Evolutionary conservation across 2,329 filamentous ascomycete genomes (phyloP).

Genomic region (Fusarium phyllophilum): DNA sequence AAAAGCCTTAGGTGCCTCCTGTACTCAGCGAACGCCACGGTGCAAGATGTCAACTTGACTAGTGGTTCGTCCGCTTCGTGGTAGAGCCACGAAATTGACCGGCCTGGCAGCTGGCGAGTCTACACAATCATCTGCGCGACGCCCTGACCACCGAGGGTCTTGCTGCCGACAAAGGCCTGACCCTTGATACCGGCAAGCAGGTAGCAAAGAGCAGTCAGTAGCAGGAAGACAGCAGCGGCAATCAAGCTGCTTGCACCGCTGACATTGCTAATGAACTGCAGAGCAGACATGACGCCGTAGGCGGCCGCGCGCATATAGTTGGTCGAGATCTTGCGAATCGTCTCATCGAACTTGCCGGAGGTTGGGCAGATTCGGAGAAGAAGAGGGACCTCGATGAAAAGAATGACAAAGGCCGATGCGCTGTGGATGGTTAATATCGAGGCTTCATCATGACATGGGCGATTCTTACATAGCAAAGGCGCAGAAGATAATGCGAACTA

Average conservation of each 20-base stretch:
- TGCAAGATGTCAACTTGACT: not conserved
- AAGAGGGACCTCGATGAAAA: conserved; percentile 91
- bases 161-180: conserved; percentile 89
- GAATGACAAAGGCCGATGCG: conserved; percentile 75
- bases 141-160: conserved; percentile 92
- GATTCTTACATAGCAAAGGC: conserved; percentile 63
- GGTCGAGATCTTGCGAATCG: conserved; percentile 91
- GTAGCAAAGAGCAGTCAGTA: conserved; percentile 84
- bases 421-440: conserved; percentile 54
- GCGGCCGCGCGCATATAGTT: conserved; percentile 96
- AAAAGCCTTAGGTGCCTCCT: not conserved
- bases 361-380: conserved; percentile 98
- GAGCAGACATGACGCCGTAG: conserved; percentile 80
- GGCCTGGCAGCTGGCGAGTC: conserved; percentile 29
- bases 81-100: not conserved
- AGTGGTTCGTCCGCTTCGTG: not conserved
- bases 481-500: conserved; percentile 62
- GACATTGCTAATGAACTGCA: conserved; percentile 87
- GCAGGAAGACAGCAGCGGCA: conserved; percentile 83
- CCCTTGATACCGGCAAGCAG: conserved; percentile 80
- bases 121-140: conserved; percentile 98
- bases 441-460: not conserved
- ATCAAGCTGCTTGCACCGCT: conserved; percentile 76
- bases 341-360: conserved; percentile 84
- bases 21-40: not conserved